phyloP scores from a whole-genome alignment of 345 rosid genomes.

The Lenwebbia sp. region DNA sequence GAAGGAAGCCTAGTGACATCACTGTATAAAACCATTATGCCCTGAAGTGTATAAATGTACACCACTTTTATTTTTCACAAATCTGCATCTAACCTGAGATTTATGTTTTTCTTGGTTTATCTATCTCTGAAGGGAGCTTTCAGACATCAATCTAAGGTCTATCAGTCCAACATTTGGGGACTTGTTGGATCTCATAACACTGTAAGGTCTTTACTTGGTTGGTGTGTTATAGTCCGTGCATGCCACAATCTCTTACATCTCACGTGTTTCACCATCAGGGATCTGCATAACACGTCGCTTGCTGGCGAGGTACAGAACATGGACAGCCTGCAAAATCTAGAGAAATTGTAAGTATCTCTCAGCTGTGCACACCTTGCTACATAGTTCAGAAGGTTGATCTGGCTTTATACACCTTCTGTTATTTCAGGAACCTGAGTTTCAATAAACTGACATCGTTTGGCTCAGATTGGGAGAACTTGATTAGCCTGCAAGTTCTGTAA shows the following conservation, averaged over 20 bases:
- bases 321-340: constrained; percentile 68
- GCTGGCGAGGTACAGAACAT: constrained; percentile 70
- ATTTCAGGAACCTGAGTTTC: constrained; percentile 79
- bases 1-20: constrained; percentile 74
- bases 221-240: not conserved
- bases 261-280: constrained; percentile 24
- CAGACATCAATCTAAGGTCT: constrained; percentile 64
- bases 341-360: constrained; percentile 45
- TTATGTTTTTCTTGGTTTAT: not conserved
- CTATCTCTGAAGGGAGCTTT: constrained; percentile 48
- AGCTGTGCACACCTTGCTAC: not conserved
- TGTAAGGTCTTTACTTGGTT: constrained; percentile 30
- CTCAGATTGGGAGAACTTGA: constrained; percentile 43
- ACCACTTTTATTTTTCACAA: not conserved
- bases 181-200: constrained; percentile 68
- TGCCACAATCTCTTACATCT: not conserved
- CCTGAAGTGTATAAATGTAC: not conserved
- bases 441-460: constrained; percentile 67
- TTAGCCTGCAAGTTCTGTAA: constrained; percentile 75
- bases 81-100: not conserved
- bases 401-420: not conserved
- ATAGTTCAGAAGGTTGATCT: not conserved
- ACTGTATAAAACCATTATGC: constrained; percentile 23
- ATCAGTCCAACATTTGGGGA: constrained; percentile 91
- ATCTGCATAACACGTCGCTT: constrained; percentile 88